These are phyloP conservation scores for Candida tropicalis DNA, from an alignment of 1,139 yeast genomes.

Conservation along the genomic window DNA sequence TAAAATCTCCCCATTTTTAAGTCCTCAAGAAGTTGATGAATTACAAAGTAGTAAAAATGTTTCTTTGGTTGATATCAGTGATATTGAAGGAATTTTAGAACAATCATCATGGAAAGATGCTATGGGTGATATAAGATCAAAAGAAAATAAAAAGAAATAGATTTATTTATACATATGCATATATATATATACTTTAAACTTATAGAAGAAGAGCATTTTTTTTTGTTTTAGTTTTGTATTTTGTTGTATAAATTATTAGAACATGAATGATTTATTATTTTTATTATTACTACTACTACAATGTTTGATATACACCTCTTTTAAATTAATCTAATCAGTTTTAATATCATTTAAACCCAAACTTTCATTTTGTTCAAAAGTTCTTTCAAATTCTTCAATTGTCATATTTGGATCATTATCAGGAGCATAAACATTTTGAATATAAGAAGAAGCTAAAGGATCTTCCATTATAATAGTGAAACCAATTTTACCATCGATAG, in stretches of 20 bases:
- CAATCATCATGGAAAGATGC: conserved; percentile 16
- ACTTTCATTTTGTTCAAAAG: conserved; percentile 84
- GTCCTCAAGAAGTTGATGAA: conserved; percentile 7
- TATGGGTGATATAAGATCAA: conserved; percentile 8
- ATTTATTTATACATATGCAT: background rate
- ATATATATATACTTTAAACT: background rate
- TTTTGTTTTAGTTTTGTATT: too few relatives aligned
- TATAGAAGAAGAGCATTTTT: background rate
- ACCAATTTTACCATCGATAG: conserved; percentile 79
- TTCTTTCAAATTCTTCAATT: conserved; percentile 87
- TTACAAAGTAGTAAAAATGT: conserved; percentile 6
- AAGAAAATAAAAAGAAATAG: conserved; percentile 7
- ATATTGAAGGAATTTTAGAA: conserved; percentile 13
- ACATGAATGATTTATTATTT: too few relatives aligned
- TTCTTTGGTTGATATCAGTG: conserved; percentile 10
- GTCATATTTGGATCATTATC: conserved; percentile 96
- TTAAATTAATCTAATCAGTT: conserved; percentile 33
- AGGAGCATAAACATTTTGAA: conserved; percentile 97
- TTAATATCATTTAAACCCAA: conserved; percentile 87
- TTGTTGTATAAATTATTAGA: too few relatives aligned
- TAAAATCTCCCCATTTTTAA: conserved; percentile 11
- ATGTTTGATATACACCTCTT: too few relatives aligned
- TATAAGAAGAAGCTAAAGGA: conserved; percentile 92
- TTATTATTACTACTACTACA: too few relatives aligned
- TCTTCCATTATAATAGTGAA: conserved; percentile 91